These are phyloP conservation scores for Apiotrichum porosum DNA, from an alignment of 1,284 basidiomycete species.

Conservation along the genomic window DNA sequence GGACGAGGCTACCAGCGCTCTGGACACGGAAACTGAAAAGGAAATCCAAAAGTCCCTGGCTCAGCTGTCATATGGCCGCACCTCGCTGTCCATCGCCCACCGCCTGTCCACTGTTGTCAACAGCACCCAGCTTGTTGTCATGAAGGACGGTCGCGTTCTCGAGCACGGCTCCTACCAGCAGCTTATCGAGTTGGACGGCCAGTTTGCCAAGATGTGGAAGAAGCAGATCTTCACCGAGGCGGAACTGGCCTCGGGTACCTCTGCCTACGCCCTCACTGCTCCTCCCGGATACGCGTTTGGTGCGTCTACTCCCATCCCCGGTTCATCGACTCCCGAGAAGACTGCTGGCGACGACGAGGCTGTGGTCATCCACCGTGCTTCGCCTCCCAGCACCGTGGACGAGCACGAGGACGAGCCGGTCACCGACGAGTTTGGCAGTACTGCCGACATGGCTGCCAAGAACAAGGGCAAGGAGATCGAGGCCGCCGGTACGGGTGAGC, in stretches of 20 bases:
- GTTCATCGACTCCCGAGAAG: background rate
- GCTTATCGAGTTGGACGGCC: conserved; percentile 58
- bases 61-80: conserved; percentile 64
- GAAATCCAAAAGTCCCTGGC: conserved; percentile 50
- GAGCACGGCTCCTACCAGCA: conserved; percentile 86
- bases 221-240: conserved; percentile 46
- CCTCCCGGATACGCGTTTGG: background rate
- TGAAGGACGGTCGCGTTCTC: conserved; percentile 74
- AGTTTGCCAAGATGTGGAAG: conserved; percentile 45
- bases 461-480: background rate
- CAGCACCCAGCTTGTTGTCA: conserved; percentile 79
- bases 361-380: conserved; percentile 3
- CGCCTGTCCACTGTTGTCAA: conserved; percentile 39
- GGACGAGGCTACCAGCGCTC: conserved; percentile 94
- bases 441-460: background rate
- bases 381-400: conserved; percentile 12
- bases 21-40: conserved; percentile 85
- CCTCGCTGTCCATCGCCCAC: conserved; percentile 94
- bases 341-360: background rate
- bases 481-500: background rate
- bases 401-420: conserved; percentile 7
- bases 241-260: conserved; percentile 32
- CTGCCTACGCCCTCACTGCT: background rate
- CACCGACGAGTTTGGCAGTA: too few species aligned
- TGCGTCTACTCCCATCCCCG: too few species aligned